phyloP scores from a whole-genome alignment of 768 basidiomycete genomes.

The Coprinellus micaceus region DNA sequence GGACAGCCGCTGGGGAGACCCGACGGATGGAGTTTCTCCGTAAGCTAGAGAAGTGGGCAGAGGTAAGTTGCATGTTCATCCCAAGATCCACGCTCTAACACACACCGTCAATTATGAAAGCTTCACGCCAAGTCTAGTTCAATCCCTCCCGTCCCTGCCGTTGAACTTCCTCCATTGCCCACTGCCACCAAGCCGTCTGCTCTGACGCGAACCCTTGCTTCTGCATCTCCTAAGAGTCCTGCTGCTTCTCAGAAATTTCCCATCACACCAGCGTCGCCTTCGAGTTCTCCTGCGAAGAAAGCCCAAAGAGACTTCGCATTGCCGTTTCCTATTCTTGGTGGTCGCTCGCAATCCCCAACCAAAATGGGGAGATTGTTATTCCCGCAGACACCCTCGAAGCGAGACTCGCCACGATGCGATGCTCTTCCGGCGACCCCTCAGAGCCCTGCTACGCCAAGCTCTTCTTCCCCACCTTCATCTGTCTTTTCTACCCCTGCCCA shows the following conservation, averaged over 20 bases:
- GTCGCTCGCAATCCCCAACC: conserved; percentile 41
- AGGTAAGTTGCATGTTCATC: conserved; percentile 37
- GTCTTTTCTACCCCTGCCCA: conserved; percentile 65
- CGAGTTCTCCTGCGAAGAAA: conserved; percentile 39
- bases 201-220: conserved; percentile 67
- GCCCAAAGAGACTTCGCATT: conserved; percentile 36
- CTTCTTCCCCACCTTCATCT: conserved; percentile 31
- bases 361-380: conserved; percentile 51
- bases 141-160: conserved; percentile 60
- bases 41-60: conserved; percentile 63
- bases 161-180: conserved; percentile 61
- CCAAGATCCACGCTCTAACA: neutral
- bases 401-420: conserved; percentile 26
- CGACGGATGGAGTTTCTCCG: conserved; percentile 54
- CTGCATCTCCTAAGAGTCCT: conserved; percentile 65
- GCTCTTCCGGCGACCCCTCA: conserved; percentile 36
- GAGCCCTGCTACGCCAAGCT: conserved; percentile 39
- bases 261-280: conserved; percentile 38
- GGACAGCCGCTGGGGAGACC: conserved; percentile 68
- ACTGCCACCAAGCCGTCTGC: conserved; percentile 54
- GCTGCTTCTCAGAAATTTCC: conserved; percentile 41
- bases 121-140: conserved; percentile 40
- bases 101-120: conserved; percentile 31
- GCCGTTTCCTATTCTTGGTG: conserved; percentile 50
- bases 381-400: conserved; percentile 65